Base-by-base conservation (phyloP, 2,329 filamentous ascomycete genomes). In the Cercospora canescens region DNA sequence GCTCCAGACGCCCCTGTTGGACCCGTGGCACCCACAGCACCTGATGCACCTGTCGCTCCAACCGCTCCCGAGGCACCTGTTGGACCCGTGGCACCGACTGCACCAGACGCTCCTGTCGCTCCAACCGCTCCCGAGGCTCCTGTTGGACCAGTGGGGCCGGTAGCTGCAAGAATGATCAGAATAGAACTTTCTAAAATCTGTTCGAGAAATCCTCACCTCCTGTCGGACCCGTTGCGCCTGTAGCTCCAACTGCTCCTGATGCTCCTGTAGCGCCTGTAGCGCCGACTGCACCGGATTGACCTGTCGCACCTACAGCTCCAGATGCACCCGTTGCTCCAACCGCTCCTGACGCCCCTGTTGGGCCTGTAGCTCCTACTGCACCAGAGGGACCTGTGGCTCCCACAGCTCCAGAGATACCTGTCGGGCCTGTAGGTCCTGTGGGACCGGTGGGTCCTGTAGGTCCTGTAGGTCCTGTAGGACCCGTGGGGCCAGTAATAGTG, bases 401-500 rank as follows among this genome's bases (percentile, higher is more conserved):
- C 12, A 9, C 12, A 8, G 41, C 18, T 14, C 45, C 45, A 12
- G 21, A 12, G 14, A 21, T 11, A 45, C 30, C 57, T 24, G 58
- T 57, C 11, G 48, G 59, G 11, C 58, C 59, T 18, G 59, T 58
- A 63, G 32, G 60, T 14, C 18, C 50, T 21, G 28, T 21, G 6
- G n/a, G 39, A 5, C 57, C 57, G 11, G 57, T 48, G 12, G 39
- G 60, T 12, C 67, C 69, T 30, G 67, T 65, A 4, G 64, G 62
- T n/a, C 65, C 62, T n/a, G 61, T 64, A 28, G 63, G 56, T 57
- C 18, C 28, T 24, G 24, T n/a, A 5, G 37, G 37, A 41, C 48
- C 48, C n/a, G n/a, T n/a, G n/a, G n/a, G n/a, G 4, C 72, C 71
- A 21, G 69, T 72, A 30, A 72, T 70, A 7, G 70, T 71, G 16